Base-by-base conservation (phyloP, 495 filamentous ascomycete species). In the Aspergillus heteromorphus region DNA sequence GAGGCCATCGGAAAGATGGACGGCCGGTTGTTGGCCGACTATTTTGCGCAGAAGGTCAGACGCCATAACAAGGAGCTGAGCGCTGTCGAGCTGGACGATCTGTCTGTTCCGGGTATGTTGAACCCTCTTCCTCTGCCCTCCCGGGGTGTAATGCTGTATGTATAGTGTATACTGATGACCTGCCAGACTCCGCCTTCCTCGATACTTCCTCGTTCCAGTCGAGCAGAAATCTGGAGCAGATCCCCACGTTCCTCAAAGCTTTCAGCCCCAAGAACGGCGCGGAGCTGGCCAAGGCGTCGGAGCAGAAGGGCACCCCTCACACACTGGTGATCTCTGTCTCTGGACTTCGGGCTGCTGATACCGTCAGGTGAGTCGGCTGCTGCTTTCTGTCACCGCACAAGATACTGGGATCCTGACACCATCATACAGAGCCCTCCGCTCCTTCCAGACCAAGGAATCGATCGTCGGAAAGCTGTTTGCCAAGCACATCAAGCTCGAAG, bases 401-500 rank as follows among this genome's bases (percentile, higher is more conserved):
- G 40, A 47, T 27, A 19, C 38, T 40, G 36, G 14, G 40, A 47
- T 27, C 19, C 38, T 40, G 36, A 62, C 36, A 49, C 51, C 49
- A 21, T 29, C 7, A 5, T 38, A 6, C 10, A 90, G 91, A 59
- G 79, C 83, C 5, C 72, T 97, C 16, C 83, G 88, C 30, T 78
- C 80, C 49, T 95, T 91, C 64, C 86, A 91, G 60, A 85, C 77
- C 13, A 91, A 92, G 66, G 81, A 87, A 18, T 83, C 78, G 21
- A 74, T 77, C 41, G 84, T 97, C 2, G 90, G 87, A 19, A 98
- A 98, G 69, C 77, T 97, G 48, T 98, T 98, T 68, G 92, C 95
- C 7, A 98, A 98, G 66, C 93, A 98, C 58, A 96, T 98, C 74
- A 98, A 98, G 71, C 59, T 98, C 6, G 80, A 88, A 49, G 95